Evolutionary conservation across 1,139 yeast genomes (phyloP).

Genomic region (Zygosaccharomyces pseudobailii): DNA sequence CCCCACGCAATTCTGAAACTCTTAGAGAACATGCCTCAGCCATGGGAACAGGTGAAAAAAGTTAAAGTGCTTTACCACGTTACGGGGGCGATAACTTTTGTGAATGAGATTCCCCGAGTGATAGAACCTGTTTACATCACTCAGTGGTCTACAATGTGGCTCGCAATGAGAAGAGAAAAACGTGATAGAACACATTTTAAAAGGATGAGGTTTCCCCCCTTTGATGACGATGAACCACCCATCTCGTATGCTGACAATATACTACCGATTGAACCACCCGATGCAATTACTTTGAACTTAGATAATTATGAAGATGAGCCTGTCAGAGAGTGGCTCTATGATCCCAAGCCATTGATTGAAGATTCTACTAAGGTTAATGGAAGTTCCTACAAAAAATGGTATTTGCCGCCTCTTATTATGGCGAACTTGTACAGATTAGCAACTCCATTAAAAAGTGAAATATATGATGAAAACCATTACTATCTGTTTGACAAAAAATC

Average conservation of each 20-base stretch:
- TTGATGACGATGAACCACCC: constrained; percentile 97
- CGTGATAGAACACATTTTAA: constrained; percentile 85
- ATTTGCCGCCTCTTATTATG: constrained; percentile 56
- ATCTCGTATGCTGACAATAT: constrained; percentile 75
- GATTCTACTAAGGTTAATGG: constrained; percentile 59
- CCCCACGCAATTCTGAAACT: constrained; percentile 92
- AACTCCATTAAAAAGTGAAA: constrained; percentile 58
- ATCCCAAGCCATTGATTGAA: constrained; percentile 67
- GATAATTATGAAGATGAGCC: constrained; percentile 56
- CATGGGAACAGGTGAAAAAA: constrained; percentile 88
- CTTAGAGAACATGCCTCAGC: constrained; percentile 96
- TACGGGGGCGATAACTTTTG: constrained; percentile 94
- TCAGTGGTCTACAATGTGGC: constrained; percentile 95
- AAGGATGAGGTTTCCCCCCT: constrained; percentile 89
- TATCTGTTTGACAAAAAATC: constrained; percentile 73
- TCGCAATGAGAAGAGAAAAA: constrained; percentile 88
- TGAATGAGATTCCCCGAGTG: constrained; percentile 86
- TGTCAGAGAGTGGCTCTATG: constrained; percentile 75
- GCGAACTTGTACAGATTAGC: constrained; percentile 62
- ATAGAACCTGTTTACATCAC: constrained; percentile 89
- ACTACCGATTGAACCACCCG: constrained; percentile 66
- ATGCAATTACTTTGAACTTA: constrained; percentile 60
- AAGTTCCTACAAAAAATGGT: constrained; percentile 67
- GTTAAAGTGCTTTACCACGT: constrained; percentile 86
- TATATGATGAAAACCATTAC: constrained; percentile 51